Base-by-base conservation (phyloP, 345 rosid species). In the Iberis pinnata region DNA sequence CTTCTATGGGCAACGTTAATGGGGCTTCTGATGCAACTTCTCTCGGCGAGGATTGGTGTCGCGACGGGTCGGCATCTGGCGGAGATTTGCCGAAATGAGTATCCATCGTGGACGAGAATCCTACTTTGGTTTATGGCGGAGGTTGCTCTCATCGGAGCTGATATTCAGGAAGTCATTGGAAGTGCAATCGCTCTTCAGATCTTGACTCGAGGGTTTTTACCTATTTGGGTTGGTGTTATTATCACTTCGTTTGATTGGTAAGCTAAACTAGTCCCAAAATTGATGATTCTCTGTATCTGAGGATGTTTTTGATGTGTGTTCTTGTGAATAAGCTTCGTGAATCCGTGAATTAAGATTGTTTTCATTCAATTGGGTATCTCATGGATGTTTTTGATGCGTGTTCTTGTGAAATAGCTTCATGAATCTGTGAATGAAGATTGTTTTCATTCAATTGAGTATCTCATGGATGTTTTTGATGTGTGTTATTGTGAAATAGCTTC, bases 111-210 rank as follows among this genome's bases (percentile, higher is more conserved):
- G 96, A 86, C 92, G 6, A 58, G 95, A 20, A 56, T 72, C 24
- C 56, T 78, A 60, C 75, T 84, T 53, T 90, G 98, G 98, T 69
- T 77, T 60, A 87, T 90, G 95, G 89, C 96, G 18, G 98, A 90
- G 81, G 69, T 89, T 56, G 87, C 97, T 22, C 73, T 89, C 25
- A 79, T 89, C 50, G 97, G 90, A 4, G 97, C 97, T 36, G 97
- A 89, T 52, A 87, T 89, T 39, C 97, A 89, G 53, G 96, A 89
- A 73, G 97, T 89, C 39, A 87, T 90, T 19, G 98, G 96, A 16
- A 84, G 95, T 32, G 98, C 95, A 2, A 82, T 90, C 22, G 98
- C 92, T 33, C 81, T 90, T 51, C 86, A 81, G 80, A 86, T 90
- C 24, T 73, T 90, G 83, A 87, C 92, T 20, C 65, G 72, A 12